Conservation (phyloP, 2,329 filamentous ascomycete genomes). For the Chaetomiaceae sp. region DNA sequence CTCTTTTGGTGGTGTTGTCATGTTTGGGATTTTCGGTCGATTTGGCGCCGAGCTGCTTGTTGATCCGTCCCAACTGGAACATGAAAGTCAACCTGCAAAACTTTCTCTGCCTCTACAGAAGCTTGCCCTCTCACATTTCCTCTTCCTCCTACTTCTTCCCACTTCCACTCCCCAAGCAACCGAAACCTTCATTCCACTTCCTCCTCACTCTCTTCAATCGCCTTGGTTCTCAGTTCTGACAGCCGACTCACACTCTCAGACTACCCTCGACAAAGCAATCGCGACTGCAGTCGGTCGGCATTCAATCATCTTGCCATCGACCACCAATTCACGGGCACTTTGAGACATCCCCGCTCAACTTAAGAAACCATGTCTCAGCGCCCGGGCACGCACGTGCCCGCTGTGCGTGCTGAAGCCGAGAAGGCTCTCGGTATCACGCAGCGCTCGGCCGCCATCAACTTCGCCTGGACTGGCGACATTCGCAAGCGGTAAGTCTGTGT, state of each 20-base stretch:
- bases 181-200: not conserved
- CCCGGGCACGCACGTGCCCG: conserved; percentile 27
- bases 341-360: conserved; percentile 9
- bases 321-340: conserved; percentile 3
- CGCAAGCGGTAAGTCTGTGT: conserved; percentile 38
- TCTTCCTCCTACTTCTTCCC: not conserved
- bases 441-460: conserved; percentile 37
- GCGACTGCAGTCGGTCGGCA: conserved; percentile 3
- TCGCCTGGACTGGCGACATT: conserved; percentile 41
- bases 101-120: not conserved
- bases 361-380: conserved; percentile 25
- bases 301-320: not conserved
- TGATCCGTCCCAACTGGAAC: not conserved
- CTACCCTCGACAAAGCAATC: conserved; percentile 3
- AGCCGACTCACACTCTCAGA: not conserved
- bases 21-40: not conserved
- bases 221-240: conserved; percentile 1
- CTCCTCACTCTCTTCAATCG: not conserved
- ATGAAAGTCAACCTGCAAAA: not conserved
- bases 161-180: not conserved
- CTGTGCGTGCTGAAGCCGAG: conserved; percentile 31
- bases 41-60: not conserved
- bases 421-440: conserved; percentile 40
- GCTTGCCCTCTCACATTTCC: not conserved
- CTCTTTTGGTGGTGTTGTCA: not conserved